These are phyloP conservation scores for Albophoma yamanashiensis DNA, from an alignment of 2,329 filamentous ascomycete species.

Conservation along the genomic window DNA sequence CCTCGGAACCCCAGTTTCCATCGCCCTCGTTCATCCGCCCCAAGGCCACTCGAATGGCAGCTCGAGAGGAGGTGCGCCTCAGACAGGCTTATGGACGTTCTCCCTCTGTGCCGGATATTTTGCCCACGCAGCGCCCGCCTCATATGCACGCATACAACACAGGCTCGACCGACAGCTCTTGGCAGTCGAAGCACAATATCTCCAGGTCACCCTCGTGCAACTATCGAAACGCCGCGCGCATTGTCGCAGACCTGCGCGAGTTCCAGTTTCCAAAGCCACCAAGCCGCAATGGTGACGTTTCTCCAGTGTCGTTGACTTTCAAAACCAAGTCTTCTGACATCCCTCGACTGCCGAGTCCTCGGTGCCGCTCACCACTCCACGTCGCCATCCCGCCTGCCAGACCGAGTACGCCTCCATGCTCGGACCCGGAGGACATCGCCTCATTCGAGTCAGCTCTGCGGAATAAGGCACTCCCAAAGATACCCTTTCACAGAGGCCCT, in stretches of 20 bases:
- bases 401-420: slow-evolving; percentile 21
- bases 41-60: slow-evolving; percentile 42
- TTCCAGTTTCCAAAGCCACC: slow-evolving; percentile 27
- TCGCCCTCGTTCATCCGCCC: slow-evolving; percentile 46
- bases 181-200: background rate
- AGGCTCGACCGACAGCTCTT: slow-evolving; percentile 6
- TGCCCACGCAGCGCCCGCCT: slow-evolving; percentile 2
- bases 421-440: slow-evolving; percentile 15
- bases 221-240: slow-evolving; percentile 8
- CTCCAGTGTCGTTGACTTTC: slow-evolving; percentile 12
- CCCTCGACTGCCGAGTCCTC: slow-evolving; percentile 14
- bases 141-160: slow-evolving; percentile 4
- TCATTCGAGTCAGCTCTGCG: background rate
- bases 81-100: slow-evolving; percentile 17
- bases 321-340: slow-evolving; percentile 10
- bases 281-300: slow-evolving; percentile 13
- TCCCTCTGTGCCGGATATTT: slow-evolving; percentile 14
- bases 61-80: slow-evolving; percentile 36
- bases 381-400: slow-evolving; percentile 9
- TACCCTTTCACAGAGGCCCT: slow-evolving; percentile 7
- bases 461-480: slow-evolving; percentile 8
- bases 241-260: slow-evolving; percentile 20
- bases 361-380: slow-evolving; percentile 13
- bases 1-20: slow-evolving; percentile 31
- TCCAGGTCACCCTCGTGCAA: slow-evolving; percentile 15